Conservation (phyloP, 345 rosid species). For the Erysimum cheiranthoides region DNA sequence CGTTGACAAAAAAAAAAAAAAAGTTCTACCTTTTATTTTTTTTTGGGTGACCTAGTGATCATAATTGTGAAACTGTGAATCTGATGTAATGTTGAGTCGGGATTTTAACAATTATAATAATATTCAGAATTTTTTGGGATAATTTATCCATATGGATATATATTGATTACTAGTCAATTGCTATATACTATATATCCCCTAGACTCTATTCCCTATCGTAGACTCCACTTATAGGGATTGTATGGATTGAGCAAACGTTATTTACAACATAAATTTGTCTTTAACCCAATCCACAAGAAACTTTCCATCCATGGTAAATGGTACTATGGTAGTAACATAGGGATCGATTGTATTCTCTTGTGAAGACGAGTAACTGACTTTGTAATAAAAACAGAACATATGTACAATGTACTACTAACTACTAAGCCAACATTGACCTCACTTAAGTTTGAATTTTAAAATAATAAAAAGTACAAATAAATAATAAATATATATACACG, state of each 20-base stretch:
- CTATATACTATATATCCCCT: background rate
- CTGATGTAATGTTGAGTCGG: no score
- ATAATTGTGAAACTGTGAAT: no score
- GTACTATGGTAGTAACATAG: background rate
- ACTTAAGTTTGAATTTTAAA: background rate
- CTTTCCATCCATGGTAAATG: background rate
- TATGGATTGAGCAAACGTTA: constrained; percentile 3
- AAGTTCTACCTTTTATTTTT: no score
- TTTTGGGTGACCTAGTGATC: no score
- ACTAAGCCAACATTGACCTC: background rate
- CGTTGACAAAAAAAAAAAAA: no score
- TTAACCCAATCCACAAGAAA: constrained; percentile 1
- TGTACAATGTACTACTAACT: no score
- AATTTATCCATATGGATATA: no score
- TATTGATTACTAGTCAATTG: background rate
- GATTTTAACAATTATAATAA: no score
- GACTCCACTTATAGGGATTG: background rate
- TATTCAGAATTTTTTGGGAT: no score
- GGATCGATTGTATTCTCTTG: background rate
- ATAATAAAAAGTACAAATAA: background rate
- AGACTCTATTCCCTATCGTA: background rate
- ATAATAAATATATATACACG: background rate
- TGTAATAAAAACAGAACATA: background rate
- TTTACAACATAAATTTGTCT: background rate
- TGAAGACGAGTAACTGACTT: background rate